Base-by-base conservation (phyloP, 2,329 filamentous ascomycete genomes). In the Fusarium verrucosum region DNA sequence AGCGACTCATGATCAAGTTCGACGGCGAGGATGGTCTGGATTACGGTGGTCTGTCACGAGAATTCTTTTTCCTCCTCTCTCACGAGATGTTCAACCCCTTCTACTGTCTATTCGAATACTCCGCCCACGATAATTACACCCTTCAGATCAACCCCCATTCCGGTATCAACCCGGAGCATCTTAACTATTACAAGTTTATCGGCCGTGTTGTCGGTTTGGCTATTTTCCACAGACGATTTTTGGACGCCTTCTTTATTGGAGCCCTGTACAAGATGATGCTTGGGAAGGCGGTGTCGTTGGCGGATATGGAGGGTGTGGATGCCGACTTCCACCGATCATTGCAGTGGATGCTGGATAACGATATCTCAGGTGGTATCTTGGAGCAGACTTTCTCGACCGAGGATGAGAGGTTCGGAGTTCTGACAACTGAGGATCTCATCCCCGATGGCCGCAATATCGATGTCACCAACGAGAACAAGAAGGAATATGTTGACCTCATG, bases 51-150 rank as follows among this genome's bases (percentile, higher is more conserved):
- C 85, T 99, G 53, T 99, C 95, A 32, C 87, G 94, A 86, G 95
- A 99, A 80, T 99, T 99, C 83, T 99, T 99, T 85, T 99, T 99
- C 88, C 83, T 99, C 36, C 87, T 99, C 52, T 98, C 94, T 16
- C 95, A 99, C 80, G 95, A 99, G 82, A 99, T 99, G 95, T 99
- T 99, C 83, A 99, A 99, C 78, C 95, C 95, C 28, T 99, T 99
- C 81, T 99, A 99, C 82, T 99, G 95, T 77, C 85, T 99, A 50
- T 99, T 99, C 83, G 95, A 99, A 81, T 99, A 99, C 79, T 98
- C 95, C 23, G 95, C 95, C 35, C 95, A 99, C 83, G 95, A 99
- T 87, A 99, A 99, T 82, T 99, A 99, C 81, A 99, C 95, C 26
- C 90, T 99, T 52, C 95, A 99, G 80, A 99, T 99, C 83, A 99